Evolutionary conservation across 257 asterid species (phyloP), one percentile per base, ranked within the genome.

Genomic region (Scutellaria barbata): DNA sequence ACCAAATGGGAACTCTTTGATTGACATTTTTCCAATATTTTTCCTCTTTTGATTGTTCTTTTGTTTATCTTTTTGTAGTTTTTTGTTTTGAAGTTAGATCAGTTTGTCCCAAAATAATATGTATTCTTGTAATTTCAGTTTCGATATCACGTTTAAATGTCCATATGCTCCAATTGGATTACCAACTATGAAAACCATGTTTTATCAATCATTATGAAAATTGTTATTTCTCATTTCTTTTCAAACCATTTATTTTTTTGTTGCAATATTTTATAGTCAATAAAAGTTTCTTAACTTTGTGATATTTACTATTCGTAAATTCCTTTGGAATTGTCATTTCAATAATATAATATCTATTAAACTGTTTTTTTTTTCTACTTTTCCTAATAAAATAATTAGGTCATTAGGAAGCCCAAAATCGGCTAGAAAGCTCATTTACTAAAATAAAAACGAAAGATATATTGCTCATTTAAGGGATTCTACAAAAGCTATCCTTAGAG

Each of bases 1-100:
- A 74, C 79, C 9, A 70, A 63, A 40, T 86, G 95, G 92, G 83
- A 88, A 75, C 79, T 82, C 20, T 88, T 88, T 52, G 88, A 88
- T 69, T 84, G 77, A 86, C 11, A 35, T 16, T 30, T 53, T 16
- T 42, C 35, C 35, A 16, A 22, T 46, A 35, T 14, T 41, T 10
- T 69, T 3, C 10, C 14, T 16, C 11, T 10, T 58, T 12, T 35
- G 8, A 17, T n/a, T 17, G 48, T 17, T 14, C 7, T 41, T 9
- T 43, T 63, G 47, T 1, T 14, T 10, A 18, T 41, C 54, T 43
- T 22, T 41, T 5, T 39, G 14, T 10, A 14, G 66, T 60, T 47
- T 47, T 5, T 60, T 60, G 35, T 53, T 52, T 10, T 42, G 13
- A 53, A 16, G 13, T 39, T 16, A 1, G 13, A 39, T 60, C 33